phyloP scores from a whole-genome alignment of 2,329 filamentous ascomycete genomes.

The Rutstroemia sp. region DNA sequence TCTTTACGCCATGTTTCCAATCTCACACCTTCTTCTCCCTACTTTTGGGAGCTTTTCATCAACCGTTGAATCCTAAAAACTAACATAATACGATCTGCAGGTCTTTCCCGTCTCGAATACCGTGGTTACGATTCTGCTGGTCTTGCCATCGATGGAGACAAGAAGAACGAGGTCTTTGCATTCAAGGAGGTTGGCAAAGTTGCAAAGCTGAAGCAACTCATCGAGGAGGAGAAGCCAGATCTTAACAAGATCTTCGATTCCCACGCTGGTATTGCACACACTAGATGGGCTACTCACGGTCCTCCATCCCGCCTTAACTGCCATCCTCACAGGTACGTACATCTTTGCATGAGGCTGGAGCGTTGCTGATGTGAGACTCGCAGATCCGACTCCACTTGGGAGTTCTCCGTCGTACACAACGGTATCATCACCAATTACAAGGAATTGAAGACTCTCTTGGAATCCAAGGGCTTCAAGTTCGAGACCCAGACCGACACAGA shows the following conservation, averaged over 20 bases:
- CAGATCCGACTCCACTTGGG: constrained; percentile 89
- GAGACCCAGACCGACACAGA: constrained; percentile 99
- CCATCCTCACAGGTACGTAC: constrained; percentile 85
- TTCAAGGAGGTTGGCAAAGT: constrained; percentile 99
- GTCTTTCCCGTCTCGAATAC: constrained; percentile 89
- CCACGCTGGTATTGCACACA: constrained; percentile 98
- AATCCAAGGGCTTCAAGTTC: constrained; percentile 94
- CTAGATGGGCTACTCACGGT: constrained; percentile 96
- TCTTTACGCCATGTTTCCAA: neutral
- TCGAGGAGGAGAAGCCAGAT: constrained; percentile 76
- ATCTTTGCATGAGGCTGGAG: neutral
- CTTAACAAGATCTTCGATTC: constrained; percentile 92
- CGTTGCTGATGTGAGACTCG: constrained; percentile 14
- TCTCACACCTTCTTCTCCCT: neutral
- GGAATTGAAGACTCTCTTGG: constrained; percentile 89
- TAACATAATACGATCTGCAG: constrained; percentile 1
- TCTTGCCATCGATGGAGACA: constrained; percentile 92
- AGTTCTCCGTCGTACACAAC: constrained; percentile 98
- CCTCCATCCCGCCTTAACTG: constrained; percentile 91
- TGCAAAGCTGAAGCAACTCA: constrained; percentile 88
- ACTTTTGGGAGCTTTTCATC: neutral
- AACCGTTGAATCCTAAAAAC: neutral
- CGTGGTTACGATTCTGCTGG: constrained; percentile 97
- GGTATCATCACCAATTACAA: constrained; percentile 99
- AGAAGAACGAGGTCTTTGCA: constrained; percentile 94